These are phyloP conservation scores for Syzygium oleosum DNA, from an alignment of 345 rosid species.

Conservation along the genomic window DNA sequence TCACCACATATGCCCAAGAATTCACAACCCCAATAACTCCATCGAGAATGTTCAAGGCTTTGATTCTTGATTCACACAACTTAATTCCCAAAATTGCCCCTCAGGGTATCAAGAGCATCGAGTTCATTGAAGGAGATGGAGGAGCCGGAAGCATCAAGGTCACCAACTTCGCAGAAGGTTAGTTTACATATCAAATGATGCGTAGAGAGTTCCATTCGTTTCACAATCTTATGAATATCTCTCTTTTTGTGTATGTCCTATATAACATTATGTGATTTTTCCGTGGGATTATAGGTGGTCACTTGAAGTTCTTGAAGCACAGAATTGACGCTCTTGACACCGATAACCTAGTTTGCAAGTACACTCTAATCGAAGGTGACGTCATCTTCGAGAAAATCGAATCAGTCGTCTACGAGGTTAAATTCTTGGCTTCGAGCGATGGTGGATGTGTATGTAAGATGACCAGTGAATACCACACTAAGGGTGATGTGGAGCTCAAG, in stretches of 20 bases:
- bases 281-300: not conserved
- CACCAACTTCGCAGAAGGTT: not conserved
- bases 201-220: no score
- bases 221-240: no score
- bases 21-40: not conserved
- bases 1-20: not conserved
- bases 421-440: conserved; percentile 7
- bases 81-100: not conserved
- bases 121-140: not conserved
- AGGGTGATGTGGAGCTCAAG: conserved; percentile 5
- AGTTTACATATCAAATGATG: not conserved
- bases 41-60: not conserved
- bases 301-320: conserved; percentile 9
- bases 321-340: conserved; percentile 19
- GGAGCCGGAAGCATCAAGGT: not conserved
- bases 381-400: conserved; percentile 10
- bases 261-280: no score
- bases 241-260: no score
- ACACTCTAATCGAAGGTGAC: conserved; percentile 23
- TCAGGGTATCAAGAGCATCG: not conserved
- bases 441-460: conserved; percentile 17
- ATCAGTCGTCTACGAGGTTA: conserved; percentile 9
- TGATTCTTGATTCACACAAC: not conserved
- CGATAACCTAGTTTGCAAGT: conserved; percentile 4
- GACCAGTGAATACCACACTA: conserved; percentile 6